Evolutionary conservation across 208 protist genomes (phyloP), one percentile per base, ranked within the genome.

Genomic region (Vickermania spadyakhi): DNA sequence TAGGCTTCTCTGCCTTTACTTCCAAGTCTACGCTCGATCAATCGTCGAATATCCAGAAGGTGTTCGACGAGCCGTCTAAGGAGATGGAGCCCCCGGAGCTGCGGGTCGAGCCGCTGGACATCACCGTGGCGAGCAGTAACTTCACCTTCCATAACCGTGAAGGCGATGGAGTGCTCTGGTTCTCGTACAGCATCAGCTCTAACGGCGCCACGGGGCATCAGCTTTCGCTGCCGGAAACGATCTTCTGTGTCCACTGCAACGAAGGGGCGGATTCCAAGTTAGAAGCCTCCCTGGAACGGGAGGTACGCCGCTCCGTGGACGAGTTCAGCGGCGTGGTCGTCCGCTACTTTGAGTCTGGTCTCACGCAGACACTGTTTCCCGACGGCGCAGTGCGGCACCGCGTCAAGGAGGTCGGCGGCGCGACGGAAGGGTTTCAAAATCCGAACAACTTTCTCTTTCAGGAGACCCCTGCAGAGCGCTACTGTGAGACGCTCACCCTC

Each of bases 341-440:
- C 11, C 73, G 81, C 59, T 70, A 64, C 61, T 94, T 88, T 30
- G 64, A 75, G 25, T 91, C 81, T 0, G 87, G 87, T 25, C 55
- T 56, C 18, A 74, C 69, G 42, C 87, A 89, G 52, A 36, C 70
- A 29, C 66, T 88, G 28, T 89, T 84, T 54, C 70, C 87, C 22
- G 77, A 88, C 51, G 87, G 87, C 41, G 69, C 73, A 2, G 73
- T 82, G 11, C 60, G 88, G 36, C 74, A 72, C 23, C 80, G 80
- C 18, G 80, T 75, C 28, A 77, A 11, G 3, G 31, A 28, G 11
- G 14, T 18, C 21, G 56, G 25, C 7, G 13, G 28, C 42, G 23
- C 22, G 22, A 31, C 53, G 5, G 21, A 55, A 36, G 14, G 11
- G 13, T 11, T 7, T 26, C 52, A 23, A 56, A 26, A 13, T 25